A percentile compares a stretch with the other conserved stretches of the same genome.
phyloP scores from a whole-genome alignment of 306 rosid genomes.

The Myrica gale region DNA sequence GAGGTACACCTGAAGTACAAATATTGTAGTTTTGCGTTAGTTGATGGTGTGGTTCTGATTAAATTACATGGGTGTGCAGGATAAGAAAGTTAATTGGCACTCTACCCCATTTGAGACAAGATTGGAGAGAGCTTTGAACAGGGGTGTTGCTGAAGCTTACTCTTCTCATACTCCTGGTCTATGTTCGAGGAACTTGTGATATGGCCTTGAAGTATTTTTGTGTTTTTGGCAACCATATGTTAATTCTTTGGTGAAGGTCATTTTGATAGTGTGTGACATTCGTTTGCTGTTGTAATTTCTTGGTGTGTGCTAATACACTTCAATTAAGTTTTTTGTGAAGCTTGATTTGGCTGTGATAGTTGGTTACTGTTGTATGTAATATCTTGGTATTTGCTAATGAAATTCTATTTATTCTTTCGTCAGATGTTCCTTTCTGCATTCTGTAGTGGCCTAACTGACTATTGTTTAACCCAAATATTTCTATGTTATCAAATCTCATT shows the following conservation, averaged over 20 bases:
- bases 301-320: no score
- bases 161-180: constrained; percentile 31
- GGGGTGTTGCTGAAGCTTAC: constrained; percentile 46
- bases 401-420: no score
- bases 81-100: constrained; percentile 76
- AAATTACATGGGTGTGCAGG: constrained; percentile 56
- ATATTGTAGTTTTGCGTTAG: constrained; percentile 19
- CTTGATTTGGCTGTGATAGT: no score
- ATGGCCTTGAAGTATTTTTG: constrained; percentile 28
- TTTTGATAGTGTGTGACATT: no score
- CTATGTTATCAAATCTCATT: no score
- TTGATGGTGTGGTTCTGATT: constrained; percentile 43
- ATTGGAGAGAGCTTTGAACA: constrained; percentile 74
- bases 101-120: constrained; percentile 85
- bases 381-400: no score
- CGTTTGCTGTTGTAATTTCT: no score
- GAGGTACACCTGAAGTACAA: constrained; percentile 65
- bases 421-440: no score
- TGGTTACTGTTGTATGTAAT: no score
- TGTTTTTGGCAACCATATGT: constrained; percentile 26
- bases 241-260: constrained; percentile 34
- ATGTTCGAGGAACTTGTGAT: constrained; percentile 29
- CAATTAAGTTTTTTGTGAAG: no score
- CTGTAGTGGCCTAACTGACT: no score
- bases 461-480: no score